Evolutionary conservation across 768 basidiomycete species (phyloP), one percentile per base, ranked within the genome.

Genomic region (Leccinum barrowsii): DNA sequence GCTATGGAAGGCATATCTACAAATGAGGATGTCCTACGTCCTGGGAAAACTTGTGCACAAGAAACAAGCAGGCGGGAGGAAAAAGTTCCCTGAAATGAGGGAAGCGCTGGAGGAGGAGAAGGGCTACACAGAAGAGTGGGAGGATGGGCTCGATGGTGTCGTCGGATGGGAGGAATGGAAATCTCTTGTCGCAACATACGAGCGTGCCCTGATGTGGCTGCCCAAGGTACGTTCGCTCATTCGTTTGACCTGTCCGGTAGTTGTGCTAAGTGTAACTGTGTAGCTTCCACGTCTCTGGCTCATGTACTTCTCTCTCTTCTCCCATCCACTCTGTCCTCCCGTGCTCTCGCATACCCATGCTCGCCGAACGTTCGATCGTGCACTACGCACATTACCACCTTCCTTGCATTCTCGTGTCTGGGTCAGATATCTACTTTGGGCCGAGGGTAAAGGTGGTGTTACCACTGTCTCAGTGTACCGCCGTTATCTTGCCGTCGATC

Each of bases 101-200:
- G 92, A 96, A 40, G 89, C 90, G 57, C 71, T 97, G 66, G 91
- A 92, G 66, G 92, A 92, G 56, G 93, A 92, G 62, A 77, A 82
- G 60, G 87, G 88, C 60, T 86, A 90, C 59, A 70, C 89, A 50
- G 86, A 92, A 69, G 79, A 89, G 63, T 98, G 95, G 93, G 85
- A 91, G 50, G 86, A 84, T 6, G 88, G 90, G 17, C 74, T 98
- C 52, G 92, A 98, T 68, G 85, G 88, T 2, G 78, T 94, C 6
- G 80, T 97, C n/a, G 97, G 96, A 5, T 97, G 89, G 86, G 87
- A 92, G 63, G 97, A 99, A 73, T 99, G 97, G 97, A 92, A 84
- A 68, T 76, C 85, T 15, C 82, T 99, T 12, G 80, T 96, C 17
- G 90, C 93, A 8, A 83, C 85, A 0, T 96, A 93, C 69, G 97